Percentiles rank a stretch among this genome's conserved stretches.
These are phyloP conservation scores for Lactarius hengduanensis DNA, from an alignment of 768 basidiomycete genomes.

Conservation along the genomic window DNA sequence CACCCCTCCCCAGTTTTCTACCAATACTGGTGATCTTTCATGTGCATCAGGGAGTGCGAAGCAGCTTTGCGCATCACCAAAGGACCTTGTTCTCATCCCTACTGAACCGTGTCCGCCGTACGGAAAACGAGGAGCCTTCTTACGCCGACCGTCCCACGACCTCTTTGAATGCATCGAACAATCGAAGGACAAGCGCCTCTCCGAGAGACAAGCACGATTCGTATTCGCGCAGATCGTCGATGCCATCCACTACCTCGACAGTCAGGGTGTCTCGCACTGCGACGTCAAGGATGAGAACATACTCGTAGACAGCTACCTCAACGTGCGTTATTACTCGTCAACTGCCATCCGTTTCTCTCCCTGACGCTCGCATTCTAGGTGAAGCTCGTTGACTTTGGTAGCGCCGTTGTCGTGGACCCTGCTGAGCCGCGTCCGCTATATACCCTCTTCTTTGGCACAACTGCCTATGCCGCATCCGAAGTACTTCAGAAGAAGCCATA, in stretches of 20 bases:
- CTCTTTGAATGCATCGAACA: slow-evolving; percentile 96
- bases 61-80: slow-evolving; percentile 11
- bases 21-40: slow-evolving; percentile 11
- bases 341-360: neutral
- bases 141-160: slow-evolving; percentile 82
- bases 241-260: slow-evolving; percentile 76
- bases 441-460: slow-evolving; percentile 85
- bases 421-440: slow-evolving; percentile 62
- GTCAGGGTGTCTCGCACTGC: slow-evolving; percentile 85
- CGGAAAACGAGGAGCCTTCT: slow-evolving; percentile 42
- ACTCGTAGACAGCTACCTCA: slow-evolving; percentile 71
- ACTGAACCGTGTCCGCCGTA: slow-evolving; percentile 13
- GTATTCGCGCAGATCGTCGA: slow-evolving; percentile 89
- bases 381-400: slow-evolving; percentile 96
- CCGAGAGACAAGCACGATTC: slow-evolving; percentile 74
- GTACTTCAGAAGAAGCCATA: slow-evolving; percentile 86
- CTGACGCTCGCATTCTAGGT: slow-evolving; percentile 48
- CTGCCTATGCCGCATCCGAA: slow-evolving; percentile 95
- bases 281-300: slow-evolving; percentile 98
- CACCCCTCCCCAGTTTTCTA: slow-evolving; percentile 24
- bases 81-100: slow-evolving; percentile 3
- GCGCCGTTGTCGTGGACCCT: slow-evolving; percentile 74
- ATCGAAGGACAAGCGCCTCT: slow-evolving; percentile 71
- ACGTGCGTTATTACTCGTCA: slow-evolving; percentile 42
- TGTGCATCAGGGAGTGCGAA: slow-evolving; percentile 9